A percentile compares a stretch with the other conserved stretches of the same genome.
Evolutionary conservation across 768 basidiomycete species (phyloP).

Genomic region (Hemileccinum rubropunctum): DNA sequence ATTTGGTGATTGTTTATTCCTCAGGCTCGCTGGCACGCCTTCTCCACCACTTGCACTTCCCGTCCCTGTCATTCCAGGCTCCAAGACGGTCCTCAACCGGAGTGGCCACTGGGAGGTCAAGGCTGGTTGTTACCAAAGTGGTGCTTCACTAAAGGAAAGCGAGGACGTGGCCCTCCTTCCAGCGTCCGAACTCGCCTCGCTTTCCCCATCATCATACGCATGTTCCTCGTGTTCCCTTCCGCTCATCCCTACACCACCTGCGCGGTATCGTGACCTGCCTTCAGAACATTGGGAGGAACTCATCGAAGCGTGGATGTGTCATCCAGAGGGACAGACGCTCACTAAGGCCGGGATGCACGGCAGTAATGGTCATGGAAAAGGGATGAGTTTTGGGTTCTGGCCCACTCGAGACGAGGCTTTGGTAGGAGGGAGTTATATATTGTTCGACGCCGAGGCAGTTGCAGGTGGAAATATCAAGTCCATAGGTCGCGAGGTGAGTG

Average conservation of each 20-base stretch:
- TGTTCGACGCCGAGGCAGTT: conserved; percentile 66
- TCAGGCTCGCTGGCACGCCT: conserved; percentile 56
- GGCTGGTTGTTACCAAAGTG: conserved; percentile 38
- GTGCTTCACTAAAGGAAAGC: conserved; percentile 12
- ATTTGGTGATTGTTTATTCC: conserved; percentile 53
- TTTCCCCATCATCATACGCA: conserved; percentile 62
- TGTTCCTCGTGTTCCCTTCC: conserved; percentile 81
- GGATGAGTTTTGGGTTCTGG: conserved; percentile 63
- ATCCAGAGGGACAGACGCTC: conserved; percentile 76
- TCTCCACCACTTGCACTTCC: conserved; percentile 60
- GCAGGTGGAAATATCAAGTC: conserved; percentile 33
- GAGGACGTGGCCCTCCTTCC: conserved; percentile 54
- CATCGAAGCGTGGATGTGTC: conserved; percentile 98
- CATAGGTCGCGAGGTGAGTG: conserved; percentile 49
- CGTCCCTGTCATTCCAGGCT: conserved; percentile 55
- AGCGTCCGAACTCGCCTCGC: conserved; percentile 56
- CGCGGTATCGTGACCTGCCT: conserved; percentile 80
- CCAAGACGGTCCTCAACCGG: conserved; percentile 54
- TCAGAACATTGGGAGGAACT: conserved; percentile 98
- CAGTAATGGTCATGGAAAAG: conserved; percentile 17
- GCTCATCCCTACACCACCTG: conserved; percentile 49
- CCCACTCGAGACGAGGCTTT: conserved; percentile 69
- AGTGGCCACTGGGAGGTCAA: conserved; percentile 73
- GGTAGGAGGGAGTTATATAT: conserved; percentile 86
- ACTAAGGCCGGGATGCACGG: conserved; percentile 44